Conservation (phyloP, 129 eudicot genomes). For the Rutidosis leptorrhynchoides region DNA sequence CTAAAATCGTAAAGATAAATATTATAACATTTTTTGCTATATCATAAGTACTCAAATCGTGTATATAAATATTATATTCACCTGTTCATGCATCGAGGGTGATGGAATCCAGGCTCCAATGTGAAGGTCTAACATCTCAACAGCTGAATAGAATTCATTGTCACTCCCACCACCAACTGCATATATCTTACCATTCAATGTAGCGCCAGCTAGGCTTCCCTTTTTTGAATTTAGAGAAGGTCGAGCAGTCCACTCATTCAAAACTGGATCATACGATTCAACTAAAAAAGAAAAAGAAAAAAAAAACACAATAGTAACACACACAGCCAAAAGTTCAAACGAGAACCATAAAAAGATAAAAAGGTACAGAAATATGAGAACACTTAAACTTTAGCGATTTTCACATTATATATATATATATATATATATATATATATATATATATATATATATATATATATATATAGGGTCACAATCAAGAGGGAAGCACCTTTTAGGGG, state of each 20-base stretch:
- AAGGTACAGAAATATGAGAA: too few species aligned
- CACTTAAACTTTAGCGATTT: too few species aligned
- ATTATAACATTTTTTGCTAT: background rate
- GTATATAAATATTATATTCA: conserved; percentile 15
- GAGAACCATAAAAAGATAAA: too few species aligned
- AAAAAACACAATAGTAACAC: conserved; percentile 21
- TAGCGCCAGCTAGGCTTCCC: conserved; percentile 77
- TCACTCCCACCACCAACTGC: conserved; percentile 85
- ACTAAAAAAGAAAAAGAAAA: conserved; percentile 32
- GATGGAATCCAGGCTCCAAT: conserved; percentile 68
- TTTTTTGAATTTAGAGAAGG: conserved; percentile 50
- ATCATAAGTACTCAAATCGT: conserved; percentile 15
- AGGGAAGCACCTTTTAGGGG: too few species aligned
- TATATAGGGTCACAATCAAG: background rate
- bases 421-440: background rate
- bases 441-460: background rate
- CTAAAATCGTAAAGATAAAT: background rate
- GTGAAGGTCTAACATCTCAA: conserved; percentile 70
- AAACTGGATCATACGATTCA: conserved; percentile 57
- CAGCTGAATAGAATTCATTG: conserved; percentile 47
- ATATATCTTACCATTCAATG: conserved; percentile 56
- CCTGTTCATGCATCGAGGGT: conserved; percentile 73
- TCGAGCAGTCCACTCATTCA: conserved; percentile 51
- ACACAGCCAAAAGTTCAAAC: too few species aligned
- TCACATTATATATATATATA: background rate